Evolutionary conservation across 2,329 filamentous ascomycete genomes (phyloP).

Genomic region (Mycosphaerelloides madeirae): DNA sequence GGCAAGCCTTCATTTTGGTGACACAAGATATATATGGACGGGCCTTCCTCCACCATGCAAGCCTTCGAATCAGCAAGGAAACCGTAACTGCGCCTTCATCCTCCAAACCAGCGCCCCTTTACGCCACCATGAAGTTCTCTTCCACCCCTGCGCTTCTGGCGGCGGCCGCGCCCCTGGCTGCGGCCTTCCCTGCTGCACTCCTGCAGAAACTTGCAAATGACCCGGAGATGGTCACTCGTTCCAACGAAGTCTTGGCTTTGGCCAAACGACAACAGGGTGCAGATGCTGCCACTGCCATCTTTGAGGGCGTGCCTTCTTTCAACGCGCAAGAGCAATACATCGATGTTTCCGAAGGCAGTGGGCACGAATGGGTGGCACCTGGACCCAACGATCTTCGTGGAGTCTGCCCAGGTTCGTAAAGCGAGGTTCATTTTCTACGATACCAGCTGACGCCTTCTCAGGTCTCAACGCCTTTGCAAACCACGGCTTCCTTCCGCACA

Average conservation of each 20-base stretch:
- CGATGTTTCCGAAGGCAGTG: conserved; percentile 22
- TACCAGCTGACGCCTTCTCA: conserved; percentile 13
- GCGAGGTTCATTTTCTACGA: conserved; percentile 7
- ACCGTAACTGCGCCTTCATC: not conserved
- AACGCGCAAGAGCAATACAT: conserved; percentile 27
- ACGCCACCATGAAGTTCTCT: conserved; percentile 16
- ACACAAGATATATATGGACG: too few species aligned
- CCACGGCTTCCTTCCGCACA: conserved; percentile 23
- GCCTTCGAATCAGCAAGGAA: not conserved
- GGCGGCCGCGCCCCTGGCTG: conserved; percentile 7
- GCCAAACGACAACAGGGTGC: conserved; percentile 21
- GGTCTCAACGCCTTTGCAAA: conserved; percentile 24
- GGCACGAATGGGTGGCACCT: conserved; percentile 28
- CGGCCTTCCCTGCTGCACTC: conserved; percentile 14
- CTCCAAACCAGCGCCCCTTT: too few species aligned
- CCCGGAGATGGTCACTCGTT: conserved; percentile 12
- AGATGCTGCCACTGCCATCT: conserved; percentile 19
- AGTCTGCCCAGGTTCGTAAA: conserved; percentile 32
- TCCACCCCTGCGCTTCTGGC: conserved; percentile 11
- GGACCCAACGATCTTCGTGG: conserved; percentile 27
- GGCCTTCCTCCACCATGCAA: too few species aligned
- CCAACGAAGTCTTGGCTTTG: conserved; percentile 7
- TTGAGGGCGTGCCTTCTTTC: conserved; percentile 27
- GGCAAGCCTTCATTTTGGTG: too few species aligned
- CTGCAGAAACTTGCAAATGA: conserved; percentile 13